Percentiles rank a stretch among this genome's conserved stretches.
phyloP scores from a whole-genome alignment of 345 rosid species.

The Lenwebbia sp. region DNA sequence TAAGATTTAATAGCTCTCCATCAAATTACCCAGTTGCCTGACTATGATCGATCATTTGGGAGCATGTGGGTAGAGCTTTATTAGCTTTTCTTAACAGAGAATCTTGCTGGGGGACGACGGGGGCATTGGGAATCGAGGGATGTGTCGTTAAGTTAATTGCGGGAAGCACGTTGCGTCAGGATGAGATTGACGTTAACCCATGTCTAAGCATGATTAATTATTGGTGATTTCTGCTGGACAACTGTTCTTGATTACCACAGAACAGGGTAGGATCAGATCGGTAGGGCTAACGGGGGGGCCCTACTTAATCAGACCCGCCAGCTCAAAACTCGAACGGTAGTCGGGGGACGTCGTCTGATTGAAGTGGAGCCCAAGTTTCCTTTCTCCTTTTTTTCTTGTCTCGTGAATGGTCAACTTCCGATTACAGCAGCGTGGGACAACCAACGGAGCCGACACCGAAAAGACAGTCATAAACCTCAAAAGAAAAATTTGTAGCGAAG shows the following conservation, averaged over 20 bases:
- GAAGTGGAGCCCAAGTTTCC: background rate
- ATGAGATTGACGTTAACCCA: background rate
- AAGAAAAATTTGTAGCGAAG: background rate
- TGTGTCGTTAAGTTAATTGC: background rate
- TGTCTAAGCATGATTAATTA: background rate
- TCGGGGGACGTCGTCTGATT: background rate
- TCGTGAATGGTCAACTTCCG: background rate
- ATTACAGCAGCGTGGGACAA: background rate
- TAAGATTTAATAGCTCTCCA: background rate
- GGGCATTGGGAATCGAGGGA: background rate
- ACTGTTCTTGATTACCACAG: background rate
- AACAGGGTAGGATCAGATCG: background rate
- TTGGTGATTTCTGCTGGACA: background rate
- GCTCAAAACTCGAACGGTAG: background rate
- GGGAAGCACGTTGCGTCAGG: background rate
- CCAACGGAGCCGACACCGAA: background rate
- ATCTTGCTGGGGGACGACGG: background rate
- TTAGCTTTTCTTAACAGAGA: background rate
- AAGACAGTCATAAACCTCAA: background rate
- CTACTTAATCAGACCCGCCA: background rate
- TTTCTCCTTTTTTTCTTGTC: background rate
- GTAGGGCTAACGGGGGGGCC: background rate
- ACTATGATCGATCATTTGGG: background rate
- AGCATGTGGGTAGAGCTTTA: background rate
- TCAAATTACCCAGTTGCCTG: background rate